Base-by-base conservation (phyloP, 2,329 filamentous ascomycete species). In the Emmonsiellopsis sp. region DNA sequence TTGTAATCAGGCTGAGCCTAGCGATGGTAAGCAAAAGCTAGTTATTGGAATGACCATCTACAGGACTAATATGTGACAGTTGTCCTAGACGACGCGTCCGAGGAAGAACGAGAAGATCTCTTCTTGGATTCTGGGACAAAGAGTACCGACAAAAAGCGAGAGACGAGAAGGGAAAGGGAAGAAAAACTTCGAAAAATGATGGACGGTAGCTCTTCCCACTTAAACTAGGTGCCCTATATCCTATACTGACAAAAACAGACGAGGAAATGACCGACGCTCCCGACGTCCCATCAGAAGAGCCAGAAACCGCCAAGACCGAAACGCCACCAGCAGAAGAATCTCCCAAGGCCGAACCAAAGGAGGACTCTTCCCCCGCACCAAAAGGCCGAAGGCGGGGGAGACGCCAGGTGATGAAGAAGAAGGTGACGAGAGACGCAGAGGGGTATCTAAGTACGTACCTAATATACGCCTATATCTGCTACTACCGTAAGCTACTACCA, bases 341-440 rank as follows among this genome's bases (percentile, higher is more conserved):
- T 26, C 68, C 74, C 50, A 74, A 79, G 52, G 69, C 73, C 1
- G 67, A 76, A 31, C 77, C 79, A 55, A 69, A 69, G 55, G 66
- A 67, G 54, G 72, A 80, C 5, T 72, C 6, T 79, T 77, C 26
- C 13, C 20, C 46, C n/a, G 38, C 1, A 71, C 70, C 76, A 56
- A 81, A 79, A 54, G 87, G 86, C 0, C 80, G 89, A 40, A 79
- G 87, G 55, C 82, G 90, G 58, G 89, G 89, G 34, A 85, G 82
- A 66, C 80, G 91, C 60, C 82, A 85, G 62, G 81, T 96, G 7
- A 89, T 87, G 81, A 90, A 88, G 72, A 95, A 94, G 77, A 87
- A 86, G 74, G 90, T 86, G 44, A 80, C 86, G 53, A 85, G 90
- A 67, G 91, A 96, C 60, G 89, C 91, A 49, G 86, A 95, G 59